A percentile compares a stretch with the other conserved stretches of the same genome.
phyloP scores from a whole-genome alignment of 1,284 basidiomycete genomes.

The Papiliotrema flavescens region DNA sequence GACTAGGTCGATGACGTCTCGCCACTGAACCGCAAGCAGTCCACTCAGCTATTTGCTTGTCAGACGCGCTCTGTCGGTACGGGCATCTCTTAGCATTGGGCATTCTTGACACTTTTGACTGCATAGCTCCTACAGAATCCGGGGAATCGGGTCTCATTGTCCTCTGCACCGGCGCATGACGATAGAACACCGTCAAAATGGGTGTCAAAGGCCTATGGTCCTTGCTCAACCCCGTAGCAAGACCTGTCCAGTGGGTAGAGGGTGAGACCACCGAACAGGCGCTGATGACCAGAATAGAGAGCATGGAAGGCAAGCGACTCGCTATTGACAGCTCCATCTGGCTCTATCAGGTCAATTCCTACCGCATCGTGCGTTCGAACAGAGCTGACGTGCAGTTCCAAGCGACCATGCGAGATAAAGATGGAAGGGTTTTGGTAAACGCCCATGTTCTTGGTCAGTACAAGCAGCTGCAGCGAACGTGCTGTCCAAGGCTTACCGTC shows the following conservation, averaged over 20 bases:
- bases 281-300: conserved; percentile 65
- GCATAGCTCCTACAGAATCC: not conserved
- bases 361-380: not conserved
- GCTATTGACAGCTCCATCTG: conserved; percentile 99
- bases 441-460: conserved; percentile 81
- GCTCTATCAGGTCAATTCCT: conserved; percentile 64
- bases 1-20: not conserved
- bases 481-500: not conserved
- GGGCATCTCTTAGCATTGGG: no score
- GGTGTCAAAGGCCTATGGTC: conserved; percentile 95
- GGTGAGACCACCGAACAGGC: not conserved
- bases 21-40: not conserved
- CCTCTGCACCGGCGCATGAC: not conserved
- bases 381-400: conserved; percentile 62
- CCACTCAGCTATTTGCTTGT: not conserved
- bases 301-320: conserved; percentile 81
- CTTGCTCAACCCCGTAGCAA: conserved; percentile 81
- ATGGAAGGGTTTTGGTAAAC: conserved; percentile 84
- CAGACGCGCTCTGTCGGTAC: no score
- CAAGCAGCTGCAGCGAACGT: no score
- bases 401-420: conserved; percentile 97
- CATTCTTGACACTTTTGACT: no score
- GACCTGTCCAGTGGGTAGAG: conserved; percentile 70
- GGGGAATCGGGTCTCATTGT: not conserved
- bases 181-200: conserved; percentile 54